Conservation (phyloP, 164 flowering plant genomes). For the Dillenia turbinata region DNA sequence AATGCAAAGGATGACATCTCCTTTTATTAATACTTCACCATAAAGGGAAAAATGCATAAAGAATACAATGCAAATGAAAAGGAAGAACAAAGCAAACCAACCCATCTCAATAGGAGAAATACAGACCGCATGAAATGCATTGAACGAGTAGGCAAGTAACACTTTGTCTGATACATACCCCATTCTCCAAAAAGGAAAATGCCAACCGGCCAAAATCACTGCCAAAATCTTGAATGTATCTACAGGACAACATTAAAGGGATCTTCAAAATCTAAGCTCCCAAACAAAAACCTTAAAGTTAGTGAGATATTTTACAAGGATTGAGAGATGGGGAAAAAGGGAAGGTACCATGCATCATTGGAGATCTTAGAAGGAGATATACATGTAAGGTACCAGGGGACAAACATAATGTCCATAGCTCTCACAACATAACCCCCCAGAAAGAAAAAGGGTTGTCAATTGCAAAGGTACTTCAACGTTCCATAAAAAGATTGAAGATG, state of each 20-base stretch:
- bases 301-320: background rate
- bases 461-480: background rate
- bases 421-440: background rate
- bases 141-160: too few relatives aligned
- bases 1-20: too few relatives aligned
- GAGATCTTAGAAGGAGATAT: background rate
- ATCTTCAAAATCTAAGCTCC: background rate
- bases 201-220: background rate
- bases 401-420: conserved; percentile 2
- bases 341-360: background rate
- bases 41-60: too few relatives aligned
- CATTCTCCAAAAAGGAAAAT: too few relatives aligned
- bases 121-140: too few relatives aligned
- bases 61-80: too few relatives aligned
- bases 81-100: too few relatives aligned
- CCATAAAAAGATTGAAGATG: background rate
- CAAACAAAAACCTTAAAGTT: background rate
- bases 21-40: too few relatives aligned
- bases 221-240: background rate
- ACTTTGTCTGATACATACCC: too few relatives aligned
- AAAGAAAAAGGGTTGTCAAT: conserved; percentile 2
- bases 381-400: background rate
- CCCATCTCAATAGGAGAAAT: too few relatives aligned
- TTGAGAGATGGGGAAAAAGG: too few relatives aligned
- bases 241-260: background rate